A percentile compares a stretch with the other conserved stretches of the same genome.
These are phyloP conservation scores for Hypsizygus marmoreus DNA, from an alignment of 768 basidiomycete genomes.

Conservation along the genomic window DNA sequence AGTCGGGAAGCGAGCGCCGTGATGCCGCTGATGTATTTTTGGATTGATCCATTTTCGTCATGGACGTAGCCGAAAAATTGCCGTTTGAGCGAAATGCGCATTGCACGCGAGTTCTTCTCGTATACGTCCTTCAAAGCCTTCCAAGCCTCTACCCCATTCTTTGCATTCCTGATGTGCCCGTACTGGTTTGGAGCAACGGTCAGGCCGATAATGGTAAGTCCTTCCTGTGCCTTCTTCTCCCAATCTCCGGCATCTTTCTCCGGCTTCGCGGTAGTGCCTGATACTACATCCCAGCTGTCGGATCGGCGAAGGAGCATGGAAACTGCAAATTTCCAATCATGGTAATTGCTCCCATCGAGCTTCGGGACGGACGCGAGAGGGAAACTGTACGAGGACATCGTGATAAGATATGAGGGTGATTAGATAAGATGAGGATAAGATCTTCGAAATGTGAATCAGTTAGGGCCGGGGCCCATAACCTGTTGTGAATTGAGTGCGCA, in stretches of 20 bases:
- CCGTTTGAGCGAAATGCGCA: slow-evolving; percentile 21
- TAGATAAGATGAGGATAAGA: too few species aligned
- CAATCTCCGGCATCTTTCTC: neutral
- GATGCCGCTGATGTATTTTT: neutral
- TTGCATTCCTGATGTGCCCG: slow-evolving; percentile 15
- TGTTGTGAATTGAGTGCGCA: too few species aligned
- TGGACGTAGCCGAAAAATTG: slow-evolving; percentile 17
- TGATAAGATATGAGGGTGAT: neutral
- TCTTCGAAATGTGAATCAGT: too few species aligned
- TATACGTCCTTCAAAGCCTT: slow-evolving; percentile 14
- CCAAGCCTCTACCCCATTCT: slow-evolving; percentile 9
- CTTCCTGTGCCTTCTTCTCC: slow-evolving; percentile 14
- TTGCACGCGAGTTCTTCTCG: slow-evolving; percentile 22
- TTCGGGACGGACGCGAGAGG: neutral
- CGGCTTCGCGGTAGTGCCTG: neutral
- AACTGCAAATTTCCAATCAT: slow-evolving; percentile 19
- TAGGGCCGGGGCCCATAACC: too few species aligned
- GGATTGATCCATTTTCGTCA: slow-evolving; percentile 1
- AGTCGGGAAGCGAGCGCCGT: neutral
- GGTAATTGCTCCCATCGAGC: slow-evolving; percentile 18
- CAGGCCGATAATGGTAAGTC: slow-evolving; percentile 20
- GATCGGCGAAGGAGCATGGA: slow-evolving; percentile 10
- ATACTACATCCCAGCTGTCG: slow-evolving; percentile 12
- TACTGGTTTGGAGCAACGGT: slow-evolving; percentile 21
- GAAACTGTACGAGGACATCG: neutral